Evolutionary conservation across 139 green algal species (phyloP), one percentile per base, ranked within the genome.

Genomic region (Chlorella sp.): DNA sequence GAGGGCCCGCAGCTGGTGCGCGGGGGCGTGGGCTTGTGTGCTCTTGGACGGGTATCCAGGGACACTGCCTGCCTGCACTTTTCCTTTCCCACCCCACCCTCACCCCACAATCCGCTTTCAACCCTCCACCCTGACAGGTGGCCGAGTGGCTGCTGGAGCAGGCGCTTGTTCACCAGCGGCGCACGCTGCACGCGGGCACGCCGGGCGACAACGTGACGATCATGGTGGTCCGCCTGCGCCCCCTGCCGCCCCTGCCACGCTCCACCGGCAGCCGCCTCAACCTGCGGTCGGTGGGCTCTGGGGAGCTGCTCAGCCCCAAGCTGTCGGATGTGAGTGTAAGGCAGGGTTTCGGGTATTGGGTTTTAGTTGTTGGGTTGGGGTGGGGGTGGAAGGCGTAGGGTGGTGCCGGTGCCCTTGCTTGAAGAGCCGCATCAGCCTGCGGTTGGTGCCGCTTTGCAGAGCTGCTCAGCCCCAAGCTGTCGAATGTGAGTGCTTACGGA

Each of bases 161-260:
- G 60, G 88, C 91, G 2, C 37, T 92, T 39, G 26, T n/a, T 22
- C 83, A 81, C 32, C 91, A 93, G 76, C 71, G 68, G 24, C 40
- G 40, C n/a, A 81, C 42, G 40, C 75, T 93, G 53, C 88, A 92
- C 60, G 5, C 57, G 1, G 84, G 88, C 42, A 93, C 88, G 0
- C 91, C 88, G 3, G 91, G 91, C 0, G 91, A 93, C 69, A 93
- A 93, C 79, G 53, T 92, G 2, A 93, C 91, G 18, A 81, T 93
- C n/a, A 78, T 88, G 64, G 82, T 93, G 15, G 36, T 93, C 16
- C 40, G 40, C 42, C 82, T 93, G 53, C 76, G 88, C 3, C 61
- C 39, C 16, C 75, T 93, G 76, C 91, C 91, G n/a, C 71, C 32
- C 21, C 75, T 93, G 39, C 88, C 91, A 0, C 80, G 84, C 37